These are phyloP conservation scores for Immersiporthe knoxdaviesiana DNA, from an alignment of 2,329 filamentous ascomycete species.

Conservation along the genomic window DNA sequence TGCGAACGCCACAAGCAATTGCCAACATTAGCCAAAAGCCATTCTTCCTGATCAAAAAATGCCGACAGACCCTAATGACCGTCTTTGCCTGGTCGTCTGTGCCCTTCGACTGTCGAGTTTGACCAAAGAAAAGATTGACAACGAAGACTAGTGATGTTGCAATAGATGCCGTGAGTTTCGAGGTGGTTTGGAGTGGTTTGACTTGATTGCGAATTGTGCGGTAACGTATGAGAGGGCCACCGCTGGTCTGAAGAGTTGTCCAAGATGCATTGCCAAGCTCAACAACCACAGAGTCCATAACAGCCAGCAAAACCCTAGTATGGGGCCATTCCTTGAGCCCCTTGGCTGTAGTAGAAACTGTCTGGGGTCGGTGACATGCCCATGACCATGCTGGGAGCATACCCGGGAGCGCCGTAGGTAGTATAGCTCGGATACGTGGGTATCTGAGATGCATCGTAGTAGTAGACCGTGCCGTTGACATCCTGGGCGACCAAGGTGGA, in stretches of 20 bases:
- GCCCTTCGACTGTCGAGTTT: background rate
- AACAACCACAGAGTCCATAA: conserved; percentile 16
- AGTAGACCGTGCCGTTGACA: conserved; percentile 95
- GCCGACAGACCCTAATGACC: background rate
- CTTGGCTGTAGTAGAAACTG: conserved; percentile 71
- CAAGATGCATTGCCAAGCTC: background rate
- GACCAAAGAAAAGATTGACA: background rate
- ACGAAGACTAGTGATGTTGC: background rate
- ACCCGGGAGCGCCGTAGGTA: conserved; percentile 47
- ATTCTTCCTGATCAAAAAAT: background rate
- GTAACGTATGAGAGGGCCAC: background rate
- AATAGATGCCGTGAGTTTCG: background rate
- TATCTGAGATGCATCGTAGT: conserved; percentile 80
- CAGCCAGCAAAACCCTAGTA: conserved; percentile 51
- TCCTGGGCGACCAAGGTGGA: conserved; percentile 75
- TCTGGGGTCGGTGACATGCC: conserved; percentile 67
- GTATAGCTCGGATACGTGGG: conserved; percentile 55
- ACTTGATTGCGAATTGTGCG: background rate
- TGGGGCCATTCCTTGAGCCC: conserved; percentile 60
- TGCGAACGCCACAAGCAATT: background rate
- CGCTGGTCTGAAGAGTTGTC: background rate
- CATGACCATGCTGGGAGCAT: conserved; percentile 65
- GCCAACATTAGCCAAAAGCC: conserved; percentile 1
- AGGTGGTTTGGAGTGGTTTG: background rate
- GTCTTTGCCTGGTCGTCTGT: too few relatives aligned